phyloP scores from a whole-genome alignment of 192 early-diverging fungal species.

The Mortierella hygrophila region DNA sequence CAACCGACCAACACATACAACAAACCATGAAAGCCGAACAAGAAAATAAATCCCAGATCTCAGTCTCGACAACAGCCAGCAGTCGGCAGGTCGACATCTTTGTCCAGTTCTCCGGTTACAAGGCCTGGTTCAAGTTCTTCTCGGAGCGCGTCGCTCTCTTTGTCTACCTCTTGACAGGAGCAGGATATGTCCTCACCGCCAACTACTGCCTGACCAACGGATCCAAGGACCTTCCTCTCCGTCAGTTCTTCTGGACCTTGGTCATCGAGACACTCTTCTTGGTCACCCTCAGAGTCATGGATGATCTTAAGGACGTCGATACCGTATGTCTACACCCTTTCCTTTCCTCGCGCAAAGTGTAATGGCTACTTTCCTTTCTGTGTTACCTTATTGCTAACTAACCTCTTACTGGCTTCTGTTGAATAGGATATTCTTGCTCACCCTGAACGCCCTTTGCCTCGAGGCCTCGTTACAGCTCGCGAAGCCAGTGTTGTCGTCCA shows the following conservation, averaged over 20 bases:
- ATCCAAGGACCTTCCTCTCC: constrained; percentile 28
- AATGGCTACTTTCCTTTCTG: not conserved
- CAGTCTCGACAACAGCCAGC: constrained; percentile 22
- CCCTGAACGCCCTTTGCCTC: constrained; percentile 50
- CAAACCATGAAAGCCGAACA: constrained; percentile 34
- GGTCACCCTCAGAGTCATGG: constrained; percentile 51
- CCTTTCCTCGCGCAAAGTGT: not conserved
- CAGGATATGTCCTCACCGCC: constrained; percentile 49
- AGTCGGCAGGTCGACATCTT: constrained; percentile 51
- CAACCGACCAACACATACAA: not conserved
- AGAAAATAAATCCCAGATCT: constrained; percentile 27
- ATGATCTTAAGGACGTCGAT: constrained; percentile 53
- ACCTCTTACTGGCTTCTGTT: not conserved
- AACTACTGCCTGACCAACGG: constrained; percentile 38
- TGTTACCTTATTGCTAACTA: not conserved
- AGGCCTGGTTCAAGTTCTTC: constrained; percentile 52
- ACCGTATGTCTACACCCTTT: constrained; percentile 29
- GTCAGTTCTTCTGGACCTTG: constrained; percentile 42
- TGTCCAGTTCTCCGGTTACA: constrained; percentile 54
- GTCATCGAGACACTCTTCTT: constrained; percentile 46
- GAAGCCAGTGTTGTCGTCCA: constrained; percentile 49
- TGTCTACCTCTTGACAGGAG: constrained; percentile 48
- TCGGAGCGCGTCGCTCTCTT: constrained; percentile 40
- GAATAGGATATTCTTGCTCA: constrained; percentile 51
- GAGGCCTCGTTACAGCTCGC: constrained; percentile 44